A percentile compares a stretch with the other conserved stretches of the same genome.
These are phyloP conservation scores for Sordariomycetes sp. DNA, from an alignment of 2,329 filamentous ascomycete species.

Conservation along the genomic window DNA sequence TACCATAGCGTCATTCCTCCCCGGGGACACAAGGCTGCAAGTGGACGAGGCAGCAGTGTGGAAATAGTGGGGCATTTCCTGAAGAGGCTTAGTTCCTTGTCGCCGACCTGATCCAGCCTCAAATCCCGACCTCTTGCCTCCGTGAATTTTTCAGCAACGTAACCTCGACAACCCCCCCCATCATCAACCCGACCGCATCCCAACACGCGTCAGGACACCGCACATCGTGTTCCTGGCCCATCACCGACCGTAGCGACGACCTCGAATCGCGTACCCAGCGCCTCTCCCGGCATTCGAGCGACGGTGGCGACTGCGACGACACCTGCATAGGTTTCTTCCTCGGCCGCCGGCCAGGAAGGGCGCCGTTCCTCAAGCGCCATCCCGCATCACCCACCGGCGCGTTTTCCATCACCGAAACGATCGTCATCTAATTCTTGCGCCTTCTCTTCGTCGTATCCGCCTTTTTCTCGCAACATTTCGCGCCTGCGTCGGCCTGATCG, in stretches of 20 bases:
- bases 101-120: slow-evolving; percentile 6
- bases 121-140: slow-evolving; percentile 6
- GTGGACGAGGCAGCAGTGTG: not conserved
- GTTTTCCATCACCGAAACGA: slow-evolving; percentile 16
- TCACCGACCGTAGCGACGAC: not conserved
- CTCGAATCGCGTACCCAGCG: slow-evolving; percentile 15
- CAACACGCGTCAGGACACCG: slow-evolving; percentile 38
- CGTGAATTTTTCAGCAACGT: slow-evolving; percentile 9
- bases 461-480: not conserved
- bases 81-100: slow-evolving; percentile 1
- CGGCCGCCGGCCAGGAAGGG: slow-evolving; percentile 31
- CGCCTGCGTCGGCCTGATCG: not conserved
- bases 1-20: not conserved
- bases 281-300: slow-evolving; percentile 20
- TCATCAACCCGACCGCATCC: slow-evolving; percentile 22
- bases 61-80: not conserved
- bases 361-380: slow-evolving; percentile 27
- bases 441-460: not conserved
- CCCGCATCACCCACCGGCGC: slow-evolving; percentile 17
- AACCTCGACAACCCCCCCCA: slow-evolving; percentile 5
- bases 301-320: slow-evolving; percentile 30
- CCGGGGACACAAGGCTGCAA: not conserved
- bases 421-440: not conserved
- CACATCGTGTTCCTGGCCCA: slow-evolving; percentile 19
- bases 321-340: slow-evolving; percentile 30